phyloP scores from a whole-genome alignment of 2,329 filamentous ascomycete genomes.

The Fusarium buharicum region DNA sequence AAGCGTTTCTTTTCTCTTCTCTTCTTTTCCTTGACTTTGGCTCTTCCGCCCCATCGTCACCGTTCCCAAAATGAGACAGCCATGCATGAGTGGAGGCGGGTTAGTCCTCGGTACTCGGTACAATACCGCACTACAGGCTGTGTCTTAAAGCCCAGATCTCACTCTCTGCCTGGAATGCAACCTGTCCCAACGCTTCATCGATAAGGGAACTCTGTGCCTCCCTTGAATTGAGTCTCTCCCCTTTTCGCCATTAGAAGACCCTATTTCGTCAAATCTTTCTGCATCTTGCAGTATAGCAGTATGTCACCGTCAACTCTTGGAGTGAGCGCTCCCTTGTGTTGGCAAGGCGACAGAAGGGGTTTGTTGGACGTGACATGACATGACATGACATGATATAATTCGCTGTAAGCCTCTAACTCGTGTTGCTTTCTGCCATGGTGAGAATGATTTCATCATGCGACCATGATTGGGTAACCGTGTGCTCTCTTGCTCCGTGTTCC shows the following conservation, averaged over 20 bases:
- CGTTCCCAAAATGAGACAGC: neutral
- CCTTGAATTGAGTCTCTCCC: constrained; percentile 8
- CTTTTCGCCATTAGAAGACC: neutral
- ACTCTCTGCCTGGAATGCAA: constrained; percentile 1
- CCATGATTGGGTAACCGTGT: no score
- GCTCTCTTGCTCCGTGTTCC: neutral
- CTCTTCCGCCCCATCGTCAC: constrained; percentile 9
- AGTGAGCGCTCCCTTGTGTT: neutral
- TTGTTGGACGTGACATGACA: no score
- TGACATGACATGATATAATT: constrained; percentile 5
- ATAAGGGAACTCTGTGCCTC: constrained; percentile 1
- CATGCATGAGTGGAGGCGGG: neutral
- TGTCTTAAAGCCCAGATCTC: constrained; percentile 25
- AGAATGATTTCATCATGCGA: no score
- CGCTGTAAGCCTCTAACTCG: neutral
- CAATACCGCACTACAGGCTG: neutral
- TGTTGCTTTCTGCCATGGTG: constrained; percentile 2
- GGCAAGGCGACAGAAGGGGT: no score
- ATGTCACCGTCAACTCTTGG: no score
- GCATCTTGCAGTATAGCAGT: no score
- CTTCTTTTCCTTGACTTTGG: neutral
- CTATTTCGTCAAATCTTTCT: neutral
- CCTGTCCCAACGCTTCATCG: neutral
- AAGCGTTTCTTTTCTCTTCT: neutral
- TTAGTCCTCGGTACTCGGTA: constrained; percentile 20